These are phyloP conservation scores for Penicillium occitanis DNA, from an alignment of 2,329 filamentous ascomycete species.

Conservation along the genomic window DNA sequence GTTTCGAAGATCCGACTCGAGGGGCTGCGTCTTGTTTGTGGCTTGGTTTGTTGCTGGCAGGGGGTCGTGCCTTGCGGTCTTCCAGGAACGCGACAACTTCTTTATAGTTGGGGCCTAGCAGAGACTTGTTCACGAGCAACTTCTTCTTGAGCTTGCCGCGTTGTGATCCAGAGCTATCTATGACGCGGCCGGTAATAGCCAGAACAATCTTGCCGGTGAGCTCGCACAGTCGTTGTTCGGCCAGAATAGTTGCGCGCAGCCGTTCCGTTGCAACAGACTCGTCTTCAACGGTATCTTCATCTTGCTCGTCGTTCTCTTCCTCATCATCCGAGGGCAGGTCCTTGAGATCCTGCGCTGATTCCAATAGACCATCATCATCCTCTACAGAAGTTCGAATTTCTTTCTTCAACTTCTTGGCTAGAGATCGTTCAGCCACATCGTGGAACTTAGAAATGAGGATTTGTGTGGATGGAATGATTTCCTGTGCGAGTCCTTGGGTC, in stretches of 20 bases:
- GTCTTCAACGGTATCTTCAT: constrained; percentile 43
- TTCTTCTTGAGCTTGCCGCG: constrained; percentile 67
- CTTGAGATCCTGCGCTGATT: constrained; percentile 62
- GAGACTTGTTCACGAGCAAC: constrained; percentile 74
- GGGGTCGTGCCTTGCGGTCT: constrained; percentile 53
- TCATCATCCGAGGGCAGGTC: constrained; percentile 54
- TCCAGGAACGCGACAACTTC: constrained; percentile 81
- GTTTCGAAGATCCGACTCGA: constrained; percentile 29
- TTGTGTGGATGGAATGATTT: constrained; percentile 64
- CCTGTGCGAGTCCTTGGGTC: constrained; percentile 64
- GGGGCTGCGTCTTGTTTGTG: constrained; percentile 35
- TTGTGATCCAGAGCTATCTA: constrained; percentile 64
- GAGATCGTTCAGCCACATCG: constrained; percentile 71
- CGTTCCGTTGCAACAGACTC: constrained; percentile 50
- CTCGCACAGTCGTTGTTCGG: constrained; percentile 83
- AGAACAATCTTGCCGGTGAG: constrained; percentile 82
- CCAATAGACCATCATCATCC: constrained; percentile 71
- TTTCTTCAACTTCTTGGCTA: constrained; percentile 64
- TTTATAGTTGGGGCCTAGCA: constrained; percentile 80
- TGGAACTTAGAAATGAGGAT: constrained; percentile 73
- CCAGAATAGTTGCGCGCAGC: constrained; percentile 66
- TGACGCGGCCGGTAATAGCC: constrained; percentile 69
- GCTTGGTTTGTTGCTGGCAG: constrained; percentile 33
- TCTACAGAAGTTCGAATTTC: constrained; percentile 35
- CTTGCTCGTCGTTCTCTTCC: constrained; percentile 50